These are phyloP conservation scores for Skeletonema potamos DNA, from an alignment of 108 stramenopile genomes.

Conservation along the genomic window DNA sequence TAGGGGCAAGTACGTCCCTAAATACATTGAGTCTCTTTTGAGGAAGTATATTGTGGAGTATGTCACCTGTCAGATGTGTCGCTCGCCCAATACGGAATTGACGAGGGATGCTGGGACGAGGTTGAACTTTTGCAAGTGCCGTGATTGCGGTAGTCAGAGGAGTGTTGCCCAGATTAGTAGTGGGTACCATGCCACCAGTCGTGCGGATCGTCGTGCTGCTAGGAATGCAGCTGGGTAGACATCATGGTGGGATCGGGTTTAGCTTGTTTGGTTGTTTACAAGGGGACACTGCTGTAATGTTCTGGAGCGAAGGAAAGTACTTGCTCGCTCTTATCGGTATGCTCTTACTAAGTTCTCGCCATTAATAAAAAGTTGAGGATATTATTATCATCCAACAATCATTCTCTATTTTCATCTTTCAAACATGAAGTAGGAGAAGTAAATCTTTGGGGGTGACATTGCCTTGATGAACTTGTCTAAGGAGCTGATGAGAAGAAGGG, in stretches of 20 bases:
- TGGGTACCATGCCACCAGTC: constrained; percentile 98
- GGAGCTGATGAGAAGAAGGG: too few species aligned
- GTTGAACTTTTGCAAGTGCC: constrained; percentile 95
- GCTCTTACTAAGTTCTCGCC: too few species aligned
- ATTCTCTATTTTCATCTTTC: too few species aligned
- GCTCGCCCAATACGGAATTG: constrained; percentile 94
- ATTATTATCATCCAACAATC: too few species aligned
- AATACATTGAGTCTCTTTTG: constrained; percentile 98
- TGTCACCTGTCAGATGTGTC: constrained; percentile 99
- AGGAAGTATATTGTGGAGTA: constrained; percentile 99
- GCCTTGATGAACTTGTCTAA: too few species aligned
- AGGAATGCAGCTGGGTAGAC: constrained; percentile 83
- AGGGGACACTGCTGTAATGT: not conserved
- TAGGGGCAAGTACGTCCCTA: constrained; percentile 95
- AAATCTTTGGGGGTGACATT: too few species aligned
- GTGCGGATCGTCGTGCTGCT: constrained; percentile 97
- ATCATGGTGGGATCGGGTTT: not conserved
- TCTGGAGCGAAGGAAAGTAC: not conserved
- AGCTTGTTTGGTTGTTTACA: not conserved
- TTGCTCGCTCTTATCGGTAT: too few species aligned
- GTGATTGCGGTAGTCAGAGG: constrained; percentile 89
- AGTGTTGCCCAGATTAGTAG: constrained; percentile 94
- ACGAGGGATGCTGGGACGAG: constrained; percentile 89
- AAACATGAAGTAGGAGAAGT: too few species aligned
- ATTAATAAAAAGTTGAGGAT: too few species aligned